Conservation (phyloP, 495 filamentous ascomycete genomes). For the Xylaria castorea region DNA sequence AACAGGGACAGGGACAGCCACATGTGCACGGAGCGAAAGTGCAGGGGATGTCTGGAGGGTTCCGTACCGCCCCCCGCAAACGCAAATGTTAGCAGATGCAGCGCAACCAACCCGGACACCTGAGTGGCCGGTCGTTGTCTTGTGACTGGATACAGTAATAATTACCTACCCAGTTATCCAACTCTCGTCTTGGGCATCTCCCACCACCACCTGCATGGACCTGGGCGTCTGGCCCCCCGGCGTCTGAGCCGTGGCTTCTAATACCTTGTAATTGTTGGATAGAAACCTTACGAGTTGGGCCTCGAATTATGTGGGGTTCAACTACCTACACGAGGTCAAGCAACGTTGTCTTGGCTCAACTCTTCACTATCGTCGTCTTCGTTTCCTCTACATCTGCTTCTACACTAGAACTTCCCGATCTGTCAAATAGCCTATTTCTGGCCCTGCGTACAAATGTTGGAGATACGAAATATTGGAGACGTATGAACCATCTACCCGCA, state of each 20-base stretch:
- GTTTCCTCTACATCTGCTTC: neutral
- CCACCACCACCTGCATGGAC: neutral
- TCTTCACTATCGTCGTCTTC: neutral
- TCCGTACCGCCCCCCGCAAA: conserved; percentile 17
- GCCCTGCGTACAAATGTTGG: neutral
- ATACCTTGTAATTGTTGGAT: too few species aligned
- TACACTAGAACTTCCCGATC: neutral
- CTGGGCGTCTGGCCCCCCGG: neutral
- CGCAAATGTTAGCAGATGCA: conserved; percentile 3
- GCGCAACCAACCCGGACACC: neutral
- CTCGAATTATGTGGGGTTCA: conserved; percentile 12
- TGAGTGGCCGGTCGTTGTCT: conserved; percentile 3
- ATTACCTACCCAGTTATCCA: conserved; percentile 15
- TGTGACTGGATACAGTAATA: conserved; percentile 20
- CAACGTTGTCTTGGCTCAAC: neutral
- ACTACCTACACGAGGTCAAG: neutral
- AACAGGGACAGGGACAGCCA: neutral
- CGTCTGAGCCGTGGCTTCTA: neutral
- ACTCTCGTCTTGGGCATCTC: conserved; percentile 11
- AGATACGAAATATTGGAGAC: neutral
- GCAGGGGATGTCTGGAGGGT: conserved; percentile 6
- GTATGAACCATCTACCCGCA: neutral
- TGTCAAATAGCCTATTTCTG: conserved; percentile 10
- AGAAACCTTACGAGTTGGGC: conserved; percentile 16
- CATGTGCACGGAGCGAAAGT: neutral